Evolutionary conservation across 305 asterid species (phyloP), one percentile per base, ranked within the genome.

Genomic region (Stenogyne calaminthoides): DNA sequence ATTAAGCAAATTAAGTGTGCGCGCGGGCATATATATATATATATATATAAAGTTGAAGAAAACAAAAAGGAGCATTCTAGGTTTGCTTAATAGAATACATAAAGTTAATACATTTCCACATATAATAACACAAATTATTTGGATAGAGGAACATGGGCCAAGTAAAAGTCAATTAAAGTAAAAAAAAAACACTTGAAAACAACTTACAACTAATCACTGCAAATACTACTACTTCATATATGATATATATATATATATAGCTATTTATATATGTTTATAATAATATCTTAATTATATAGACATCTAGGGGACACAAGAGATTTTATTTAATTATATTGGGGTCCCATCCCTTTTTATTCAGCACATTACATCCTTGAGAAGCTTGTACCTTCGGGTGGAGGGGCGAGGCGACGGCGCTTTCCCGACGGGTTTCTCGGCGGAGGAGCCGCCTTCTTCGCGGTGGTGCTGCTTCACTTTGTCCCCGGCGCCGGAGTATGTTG

Each of bases 361-460:
- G 75, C 96, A 92, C 98, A 92, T 90, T 29, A 92, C 98, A 83
- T 92, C 98, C 91, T 92, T 92, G 80, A 92, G 98, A 81, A 92
- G 97, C 94, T 90, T 92, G 87, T 92, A 92, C 91, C 96, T 83
- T 69, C 97, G 88, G 27, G 96, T 71, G 69, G 90, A 9, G 52
- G 95, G 78, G 57, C 94, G 93, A 0, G 98, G 98, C 3, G 97
- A 92, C 0, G 96, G 85, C 76, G 82, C 69, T 71, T 87, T 92
- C 11, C 79, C 87, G 66, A 84, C 32, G 64, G 87, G 70, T 84
- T 81, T 81, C 40, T 67, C 83, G 16, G 80, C 65, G 73, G 84
- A 27, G 74, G 75, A 51, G 63, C 73, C 72, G 19, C 80, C 84
- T 44, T 84, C 85, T 7, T 82, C 87, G 36, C 84, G 83, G 73